Evolutionary conservation across 805 yeast species (phyloP).

Genomic region (Millerozyma miso): DNA sequence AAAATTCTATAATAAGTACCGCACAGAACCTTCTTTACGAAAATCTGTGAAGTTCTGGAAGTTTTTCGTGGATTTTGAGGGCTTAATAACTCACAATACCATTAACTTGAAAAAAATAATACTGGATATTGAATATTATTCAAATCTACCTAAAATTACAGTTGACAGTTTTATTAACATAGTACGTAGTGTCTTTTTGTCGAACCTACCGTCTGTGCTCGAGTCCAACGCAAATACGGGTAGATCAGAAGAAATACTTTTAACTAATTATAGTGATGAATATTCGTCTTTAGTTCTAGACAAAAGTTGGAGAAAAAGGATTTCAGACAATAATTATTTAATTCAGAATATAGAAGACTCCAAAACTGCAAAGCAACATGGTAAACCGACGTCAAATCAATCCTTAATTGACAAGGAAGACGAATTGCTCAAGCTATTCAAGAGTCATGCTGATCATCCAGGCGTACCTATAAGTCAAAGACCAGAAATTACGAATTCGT

Average conservation of each 20-base stretch:
- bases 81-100: slow-evolving; percentile 35
- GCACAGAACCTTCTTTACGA: slow-evolving; percentile 27
- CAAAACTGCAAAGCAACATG: slow-evolving; percentile 4
- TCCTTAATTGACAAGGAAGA: slow-evolving; percentile 14
- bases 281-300: slow-evolving; percentile 27
- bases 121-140: slow-evolving; percentile 38
- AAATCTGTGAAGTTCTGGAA: slow-evolving; percentile 53
- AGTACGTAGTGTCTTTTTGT: slow-evolving; percentile 15
- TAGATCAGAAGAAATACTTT: slow-evolving; percentile 10
- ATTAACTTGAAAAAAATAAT: slow-evolving; percentile 43
- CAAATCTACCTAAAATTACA: slow-evolving; percentile 44
- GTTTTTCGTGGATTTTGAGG: slow-evolving; percentile 52
- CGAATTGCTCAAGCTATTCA: slow-evolving; percentile 13
- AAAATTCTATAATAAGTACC: slow-evolving; percentile 25
- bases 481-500: slow-evolving; percentile 32
- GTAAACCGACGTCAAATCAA: background rate
- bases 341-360: slow-evolving; percentile 12
- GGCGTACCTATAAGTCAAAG: slow-evolving; percentile 28
- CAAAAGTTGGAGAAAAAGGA: slow-evolving; percentile 17
- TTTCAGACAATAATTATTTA: slow-evolving; percentile 17
- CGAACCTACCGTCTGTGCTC: slow-evolving; percentile 10
- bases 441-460: slow-evolving; percentile 29
- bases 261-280: slow-evolving; percentile 16
- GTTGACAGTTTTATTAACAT: slow-evolving; percentile 34
- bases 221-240: slow-evolving; percentile 2